A percentile compares a stretch with the other conserved stretches of the same genome.
phyloP scores from a whole-genome alignment of 768 basidiomycete species.

The Panaeolus cyanescens region DNA sequence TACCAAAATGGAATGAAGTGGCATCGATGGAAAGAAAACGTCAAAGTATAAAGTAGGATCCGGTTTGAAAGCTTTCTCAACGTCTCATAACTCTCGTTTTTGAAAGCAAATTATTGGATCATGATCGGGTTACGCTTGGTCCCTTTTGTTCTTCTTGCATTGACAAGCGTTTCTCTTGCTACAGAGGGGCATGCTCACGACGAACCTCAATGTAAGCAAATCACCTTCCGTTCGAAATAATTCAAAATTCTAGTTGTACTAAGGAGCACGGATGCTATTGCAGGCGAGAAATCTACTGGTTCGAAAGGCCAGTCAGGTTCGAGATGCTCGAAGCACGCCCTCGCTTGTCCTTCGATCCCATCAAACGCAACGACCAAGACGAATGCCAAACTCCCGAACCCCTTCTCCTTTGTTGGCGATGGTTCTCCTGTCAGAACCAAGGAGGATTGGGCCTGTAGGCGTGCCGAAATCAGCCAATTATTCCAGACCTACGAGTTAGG shows the following conservation, averaged over 20 bases:
- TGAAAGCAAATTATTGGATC: too few relatives aligned
- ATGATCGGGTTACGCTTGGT: neutral
- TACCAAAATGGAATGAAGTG: neutral
- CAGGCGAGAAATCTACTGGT: neutral
- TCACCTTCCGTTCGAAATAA: neutral
- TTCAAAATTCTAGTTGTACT: neutral
- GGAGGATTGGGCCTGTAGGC: constrained; percentile 50
- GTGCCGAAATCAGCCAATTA: constrained; percentile 45
- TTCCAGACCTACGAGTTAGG: constrained; percentile 54
- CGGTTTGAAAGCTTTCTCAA: too few relatives aligned
- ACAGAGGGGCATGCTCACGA: neutral
- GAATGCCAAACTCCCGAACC: constrained; percentile 47
- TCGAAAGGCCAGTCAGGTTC: neutral
- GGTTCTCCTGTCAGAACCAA: constrained; percentile 32
- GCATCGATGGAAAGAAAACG: neutral
- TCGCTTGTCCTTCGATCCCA: constrained; percentile 24
- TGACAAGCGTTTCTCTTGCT: neutral
- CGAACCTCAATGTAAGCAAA: neutral
- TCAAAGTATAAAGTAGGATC: neutral
- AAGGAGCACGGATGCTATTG: too few relatives aligned
- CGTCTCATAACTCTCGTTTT: too few relatives aligned
- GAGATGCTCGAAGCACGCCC: neutral
- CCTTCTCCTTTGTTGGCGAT: constrained; percentile 50
- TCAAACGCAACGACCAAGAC: constrained; percentile 25
- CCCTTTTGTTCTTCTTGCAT: neutral